Percentiles rank a stretch among this genome's conserved stretches.
These are phyloP conservation scores for Ogataea ganodermae DNA, from an alignment of 805 yeast species.

Conservation along the genomic window DNA sequence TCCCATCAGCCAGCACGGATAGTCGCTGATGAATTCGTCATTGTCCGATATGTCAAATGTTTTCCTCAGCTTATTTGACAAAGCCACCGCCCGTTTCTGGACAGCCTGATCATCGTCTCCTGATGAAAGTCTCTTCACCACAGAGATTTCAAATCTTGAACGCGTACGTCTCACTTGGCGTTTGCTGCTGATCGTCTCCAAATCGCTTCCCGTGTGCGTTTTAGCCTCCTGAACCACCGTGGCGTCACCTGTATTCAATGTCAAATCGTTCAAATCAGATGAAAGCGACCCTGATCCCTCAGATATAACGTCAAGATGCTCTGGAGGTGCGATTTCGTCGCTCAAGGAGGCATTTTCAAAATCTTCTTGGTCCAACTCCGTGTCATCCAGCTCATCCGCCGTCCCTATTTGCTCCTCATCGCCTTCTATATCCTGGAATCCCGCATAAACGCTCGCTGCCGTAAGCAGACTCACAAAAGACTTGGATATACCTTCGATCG, in stretches of 20 bases:
- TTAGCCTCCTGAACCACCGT: conserved; percentile 11
- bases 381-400: conserved; percentile 28
- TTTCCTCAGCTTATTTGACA: conserved; percentile 37
- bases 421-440: conserved; percentile 36
- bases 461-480: conserved; percentile 58
- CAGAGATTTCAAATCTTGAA: conserved; percentile 37
- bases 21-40: conserved; percentile 62
- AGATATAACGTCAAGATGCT: conserved; percentile 5
- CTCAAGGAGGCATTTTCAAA: background rate
- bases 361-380: conserved; percentile 8
- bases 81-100: conserved; percentile 37
- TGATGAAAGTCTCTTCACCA: conserved; percentile 32
- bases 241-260: conserved; percentile 3
- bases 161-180: conserved; percentile 16
- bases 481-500: conserved; percentile 45
- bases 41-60: conserved; percentile 50
- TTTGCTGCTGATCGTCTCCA: conserved; percentile 4
- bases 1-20: conserved; percentile 75
- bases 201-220: conserved; percentile 3
- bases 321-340: conserved; percentile 3
- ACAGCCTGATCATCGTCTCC: conserved; percentile 14
- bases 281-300: conserved; percentile 3
- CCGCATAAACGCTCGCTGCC: conserved; percentile 56
- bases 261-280: conserved; percentile 9
- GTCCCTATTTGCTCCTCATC: conserved; percentile 33